These are phyloP conservation scores for Domatiomyces globalis DNA, from an alignment of 2,329 filamentous ascomycete species.

Conservation along the genomic window DNA sequence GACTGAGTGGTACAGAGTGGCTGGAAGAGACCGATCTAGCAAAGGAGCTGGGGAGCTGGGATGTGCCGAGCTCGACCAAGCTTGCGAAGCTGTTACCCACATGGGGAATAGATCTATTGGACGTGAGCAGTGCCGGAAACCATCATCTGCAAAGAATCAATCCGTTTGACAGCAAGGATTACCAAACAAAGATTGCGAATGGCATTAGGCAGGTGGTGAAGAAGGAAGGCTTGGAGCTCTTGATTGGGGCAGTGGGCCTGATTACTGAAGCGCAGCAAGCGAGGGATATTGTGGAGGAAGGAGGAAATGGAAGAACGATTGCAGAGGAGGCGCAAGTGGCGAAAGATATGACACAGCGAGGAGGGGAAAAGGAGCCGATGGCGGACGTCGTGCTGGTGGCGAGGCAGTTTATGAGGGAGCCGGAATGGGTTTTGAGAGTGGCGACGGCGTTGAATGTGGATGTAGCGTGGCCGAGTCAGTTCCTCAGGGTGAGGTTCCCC, in stretches of 20 bases:
- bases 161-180: constrained; percentile 29
- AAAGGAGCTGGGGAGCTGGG: constrained; percentile 46
- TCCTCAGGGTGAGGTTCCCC: constrained; percentile 22
- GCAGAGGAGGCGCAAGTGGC: constrained; percentile 14
- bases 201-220: constrained; percentile 30
- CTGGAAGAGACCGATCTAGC: constrained; percentile 45
- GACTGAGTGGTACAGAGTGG: constrained; percentile 65
- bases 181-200: constrained; percentile 36
- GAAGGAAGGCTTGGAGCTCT: constrained; percentile 25
- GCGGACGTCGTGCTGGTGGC: constrained; percentile 39
- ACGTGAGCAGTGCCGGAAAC: constrained; percentile 62
- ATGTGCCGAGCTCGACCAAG: constrained; percentile 43
- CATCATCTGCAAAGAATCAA: constrained; percentile 32
- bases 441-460: constrained; percentile 36
- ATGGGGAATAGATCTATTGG: constrained; percentile 66
- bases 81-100: constrained; percentile 55
- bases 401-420: constrained; percentile 41
- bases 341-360: constrained; percentile 13
- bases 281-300: constrained; percentile 30
- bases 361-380: constrained; percentile 11
- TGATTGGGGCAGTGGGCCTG: constrained; percentile 40
- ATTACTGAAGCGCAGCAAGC: constrained; percentile 42
- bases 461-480: constrained; percentile 36
- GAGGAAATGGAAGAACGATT: constrained; percentile 12
- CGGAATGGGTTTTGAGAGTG: constrained; percentile 40